Percentiles rank a stretch among this genome's conserved stretches.
These are phyloP conservation scores for Yamadazyma siamensis DNA, from an alignment of 1,139 yeast genomes.

Conservation along the genomic window DNA sequence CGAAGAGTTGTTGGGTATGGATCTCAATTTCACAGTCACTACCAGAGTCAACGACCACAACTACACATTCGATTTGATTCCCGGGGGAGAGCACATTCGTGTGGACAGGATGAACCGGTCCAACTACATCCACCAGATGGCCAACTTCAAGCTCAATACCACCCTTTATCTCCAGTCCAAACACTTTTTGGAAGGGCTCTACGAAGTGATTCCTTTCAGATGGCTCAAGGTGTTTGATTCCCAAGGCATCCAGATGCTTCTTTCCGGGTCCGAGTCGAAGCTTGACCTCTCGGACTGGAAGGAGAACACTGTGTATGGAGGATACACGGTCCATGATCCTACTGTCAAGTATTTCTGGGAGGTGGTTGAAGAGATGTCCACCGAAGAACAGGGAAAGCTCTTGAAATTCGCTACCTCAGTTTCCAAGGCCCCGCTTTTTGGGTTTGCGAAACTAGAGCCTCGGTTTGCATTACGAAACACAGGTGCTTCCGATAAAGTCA, in stretches of 20 bases:
- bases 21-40: constrained; percentile 61
- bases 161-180: constrained; percentile 57
- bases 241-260: constrained; percentile 74
- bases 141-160: constrained; percentile 74
- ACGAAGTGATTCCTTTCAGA: constrained; percentile 59
- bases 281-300: constrained; percentile 70
- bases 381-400: constrained; percentile 58
- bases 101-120: constrained; percentile 65
- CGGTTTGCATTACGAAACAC: constrained; percentile 75
- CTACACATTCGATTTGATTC: constrained; percentile 54
- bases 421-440: constrained; percentile 85
- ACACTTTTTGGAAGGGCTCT: constrained; percentile 69
- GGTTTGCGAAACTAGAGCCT: constrained; percentile 74
- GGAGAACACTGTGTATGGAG: constrained; percentile 63
- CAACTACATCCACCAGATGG: constrained; percentile 72
- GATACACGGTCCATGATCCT: constrained; percentile 53
- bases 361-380: constrained; percentile 63
- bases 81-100: constrained; percentile 49
- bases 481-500: constrained; percentile 47
- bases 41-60: constrained; percentile 39
- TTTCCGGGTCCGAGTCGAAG: constrained; percentile 74
- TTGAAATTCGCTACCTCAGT: constrained; percentile 89
- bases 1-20: constrained; percentile 56
- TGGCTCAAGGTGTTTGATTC: constrained; percentile 89
- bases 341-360: constrained; percentile 73